Percentiles rank a stretch among this genome's conserved stretches.
These are phyloP conservation scores for Myriangium duriaei DNA, from an alignment of 2,329 filamentous ascomycete species.

Conservation along the genomic window DNA sequence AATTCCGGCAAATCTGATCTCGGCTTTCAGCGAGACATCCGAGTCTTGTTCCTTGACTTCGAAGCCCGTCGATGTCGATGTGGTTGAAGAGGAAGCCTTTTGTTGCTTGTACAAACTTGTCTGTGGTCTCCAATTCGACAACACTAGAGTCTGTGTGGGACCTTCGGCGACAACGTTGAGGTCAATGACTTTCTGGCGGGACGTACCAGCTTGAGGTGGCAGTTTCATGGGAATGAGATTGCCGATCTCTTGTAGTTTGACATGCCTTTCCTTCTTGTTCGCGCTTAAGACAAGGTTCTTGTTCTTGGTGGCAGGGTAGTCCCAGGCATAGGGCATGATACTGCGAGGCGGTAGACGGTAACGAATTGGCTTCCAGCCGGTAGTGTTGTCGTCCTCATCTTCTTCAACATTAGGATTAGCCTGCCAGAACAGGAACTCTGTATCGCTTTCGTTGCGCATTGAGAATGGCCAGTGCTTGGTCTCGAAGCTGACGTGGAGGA, in stretches of 20 bases:
- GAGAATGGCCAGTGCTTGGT: conserved; percentile 96
- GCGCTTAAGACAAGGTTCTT: conserved; percentile 80
- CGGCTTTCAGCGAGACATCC: conserved; percentile 76
- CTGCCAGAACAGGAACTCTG: conserved; percentile 93
- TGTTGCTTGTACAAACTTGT: conserved; percentile 78
- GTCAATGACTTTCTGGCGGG: conserved; percentile 76
- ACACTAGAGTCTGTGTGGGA: conserved; percentile 82
- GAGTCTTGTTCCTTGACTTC: conserved; percentile 90
- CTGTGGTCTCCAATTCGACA: conserved; percentile 86
- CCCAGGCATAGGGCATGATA: conserved; percentile 99
- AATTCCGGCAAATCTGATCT: conserved; percentile 77
- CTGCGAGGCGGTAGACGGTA: conserved; percentile 87
- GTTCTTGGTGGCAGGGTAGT: conserved; percentile 94
- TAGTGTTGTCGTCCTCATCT: conserved; percentile 68
- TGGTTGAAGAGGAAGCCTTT: conserved; percentile 42
- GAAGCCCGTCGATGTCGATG: conserved; percentile 58
- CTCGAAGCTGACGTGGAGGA: conserved; percentile 80
- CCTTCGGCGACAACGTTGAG: conserved; percentile 93
- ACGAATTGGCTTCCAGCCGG: conserved; percentile 81
- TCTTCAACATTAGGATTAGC: conserved; percentile 87
- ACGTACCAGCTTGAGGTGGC: conserved; percentile 48
- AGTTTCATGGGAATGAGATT: conserved; percentile 93
- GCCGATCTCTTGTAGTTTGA: conserved; percentile 92
- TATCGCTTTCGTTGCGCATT: conserved; percentile 95
- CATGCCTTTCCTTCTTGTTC: conserved; percentile 70